A percentile compares a stretch with the other conserved stretches of the same genome.
These are phyloP conservation scores for Tuber aestivum DNA, from an alignment of 495 filamentous ascomycete species.

Conservation along the genomic window DNA sequence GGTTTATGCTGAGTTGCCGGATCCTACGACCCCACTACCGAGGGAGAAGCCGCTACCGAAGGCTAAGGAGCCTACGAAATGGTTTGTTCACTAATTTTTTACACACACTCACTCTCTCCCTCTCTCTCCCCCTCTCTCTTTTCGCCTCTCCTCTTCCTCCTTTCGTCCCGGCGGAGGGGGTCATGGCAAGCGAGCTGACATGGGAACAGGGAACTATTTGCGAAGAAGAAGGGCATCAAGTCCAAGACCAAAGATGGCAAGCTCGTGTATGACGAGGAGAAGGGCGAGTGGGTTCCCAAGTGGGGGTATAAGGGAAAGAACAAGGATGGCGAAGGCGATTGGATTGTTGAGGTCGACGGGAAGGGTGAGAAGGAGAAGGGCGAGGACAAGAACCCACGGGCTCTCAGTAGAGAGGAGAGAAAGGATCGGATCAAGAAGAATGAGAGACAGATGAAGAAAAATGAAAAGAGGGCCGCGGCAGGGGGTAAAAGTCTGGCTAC, in stretches of 20 bases:
- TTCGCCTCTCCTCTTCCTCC: neutral
- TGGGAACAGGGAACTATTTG: slow-evolving; percentile 64
- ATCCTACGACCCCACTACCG: slow-evolving; percentile 61
- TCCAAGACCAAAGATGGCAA: slow-evolving; percentile 68
- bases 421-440: slow-evolving; percentile 63
- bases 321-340: slow-evolving; percentile 68
- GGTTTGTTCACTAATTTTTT: slow-evolving; percentile 46
- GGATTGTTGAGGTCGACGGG: slow-evolving; percentile 86
- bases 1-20: slow-evolving; percentile 69
- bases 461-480: slow-evolving; percentile 54
- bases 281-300: slow-evolving; percentile 78
- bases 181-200: slow-evolving; percentile 12
- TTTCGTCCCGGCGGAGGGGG: neutral
- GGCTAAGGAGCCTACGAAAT: slow-evolving; percentile 76
- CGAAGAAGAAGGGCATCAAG: slow-evolving; percentile 89
- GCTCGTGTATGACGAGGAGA: slow-evolving; percentile 74
- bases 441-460: slow-evolving; percentile 64
- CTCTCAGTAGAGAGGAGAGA: slow-evolving; percentile 57
- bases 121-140: too few relatives aligned
- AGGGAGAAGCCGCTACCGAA: slow-evolving; percentile 84
- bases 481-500: slow-evolving; percentile 39
- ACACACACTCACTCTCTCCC: too few relatives aligned
- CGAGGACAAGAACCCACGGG: slow-evolving; percentile 55
- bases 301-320: slow-evolving; percentile 96
- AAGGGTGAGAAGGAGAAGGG: slow-evolving; percentile 57